phyloP scores from a whole-genome alignment of 148 eudicot species.

The Nyssa sinensis region DNA sequence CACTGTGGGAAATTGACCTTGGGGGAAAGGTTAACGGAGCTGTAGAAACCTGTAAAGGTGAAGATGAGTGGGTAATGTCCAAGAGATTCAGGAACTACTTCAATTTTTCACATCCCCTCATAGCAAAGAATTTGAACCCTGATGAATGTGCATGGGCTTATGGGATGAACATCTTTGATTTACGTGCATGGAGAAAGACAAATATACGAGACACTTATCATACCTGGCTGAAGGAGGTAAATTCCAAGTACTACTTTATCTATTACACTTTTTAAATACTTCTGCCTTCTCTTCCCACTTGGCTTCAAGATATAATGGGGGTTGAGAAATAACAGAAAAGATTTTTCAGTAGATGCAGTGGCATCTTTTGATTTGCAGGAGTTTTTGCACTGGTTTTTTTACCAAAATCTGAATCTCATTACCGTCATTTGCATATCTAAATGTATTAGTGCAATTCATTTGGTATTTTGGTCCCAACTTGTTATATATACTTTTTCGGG shows the following conservation, averaged over 20 bases:
- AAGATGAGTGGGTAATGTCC: slow-evolving; percentile 96
- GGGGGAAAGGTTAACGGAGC: slow-evolving; percentile 96
- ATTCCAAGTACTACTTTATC: neutral
- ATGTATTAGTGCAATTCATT: too few relatives aligned
- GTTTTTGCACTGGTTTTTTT: too few relatives aligned
- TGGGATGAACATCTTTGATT: slow-evolving; percentile 97
- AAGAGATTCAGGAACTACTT: slow-evolving; percentile 85
- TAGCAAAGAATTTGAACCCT: slow-evolving; percentile 73
- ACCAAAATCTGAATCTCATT: too few relatives aligned
- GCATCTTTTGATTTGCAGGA: too few relatives aligned
- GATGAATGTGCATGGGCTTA: slow-evolving; percentile 99
- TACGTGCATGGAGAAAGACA: slow-evolving; percentile 86
- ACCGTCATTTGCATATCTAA: too few relatives aligned
- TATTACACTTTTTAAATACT: neutral
- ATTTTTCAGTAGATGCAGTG: too few relatives aligned
- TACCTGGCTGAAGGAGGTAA: slow-evolving; percentile 94
- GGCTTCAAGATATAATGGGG: neutral
- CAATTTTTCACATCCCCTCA: slow-evolving; percentile 93
- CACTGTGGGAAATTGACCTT: slow-evolving; percentile 92
- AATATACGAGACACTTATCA: slow-evolving; percentile 86
- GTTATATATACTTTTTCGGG: too few relatives aligned
- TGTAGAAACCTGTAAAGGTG: slow-evolving; percentile 97
- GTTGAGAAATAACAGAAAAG: too few relatives aligned
- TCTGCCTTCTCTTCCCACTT: neutral
- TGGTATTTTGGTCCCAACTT: too few relatives aligned